Evolutionary conservation across 331 rosid species (phyloP).

Genomic region (Cydonia oblonga): DNA sequence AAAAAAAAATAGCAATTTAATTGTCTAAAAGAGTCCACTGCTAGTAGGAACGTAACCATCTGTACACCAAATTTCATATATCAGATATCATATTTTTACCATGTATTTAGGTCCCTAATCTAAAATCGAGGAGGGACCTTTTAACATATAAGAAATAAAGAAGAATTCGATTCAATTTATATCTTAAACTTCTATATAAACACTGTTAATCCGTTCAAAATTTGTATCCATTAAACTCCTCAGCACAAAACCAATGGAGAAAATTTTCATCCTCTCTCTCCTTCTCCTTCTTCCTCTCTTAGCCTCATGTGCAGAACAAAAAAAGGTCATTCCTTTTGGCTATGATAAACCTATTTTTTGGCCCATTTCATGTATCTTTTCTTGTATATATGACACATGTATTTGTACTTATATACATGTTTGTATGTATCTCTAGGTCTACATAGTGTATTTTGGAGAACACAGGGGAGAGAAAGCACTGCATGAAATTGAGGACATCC

Average conservation of each 20-base stretch:
- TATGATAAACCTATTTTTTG: neutral
- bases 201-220: neutral
- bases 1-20: neutral
- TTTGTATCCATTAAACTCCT: neutral
- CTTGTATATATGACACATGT: neutral
- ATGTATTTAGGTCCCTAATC: neutral
- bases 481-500: constrained; percentile 40
- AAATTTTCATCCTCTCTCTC: neutral
- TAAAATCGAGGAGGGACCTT: no score
- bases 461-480: constrained; percentile 37
- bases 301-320: constrained; percentile 29
- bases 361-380: neutral
- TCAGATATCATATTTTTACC: neutral
- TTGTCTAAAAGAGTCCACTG: neutral
- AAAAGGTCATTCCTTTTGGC: constrained; percentile 23
- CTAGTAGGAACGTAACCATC: no score
- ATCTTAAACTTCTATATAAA: neutral
- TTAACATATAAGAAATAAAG: no score
- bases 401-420: neutral
- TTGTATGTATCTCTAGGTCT: constrained; percentile 27
- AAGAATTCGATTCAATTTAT: no score
- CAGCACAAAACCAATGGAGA: constrained; percentile 5
- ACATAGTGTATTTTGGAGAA: constrained; percentile 48
- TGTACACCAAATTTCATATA: neutral
- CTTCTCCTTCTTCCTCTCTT: constrained; percentile 31